Conservation (phyloP, 2,329 filamentous ascomycete species). For the Aspergillus hortae region DNA sequence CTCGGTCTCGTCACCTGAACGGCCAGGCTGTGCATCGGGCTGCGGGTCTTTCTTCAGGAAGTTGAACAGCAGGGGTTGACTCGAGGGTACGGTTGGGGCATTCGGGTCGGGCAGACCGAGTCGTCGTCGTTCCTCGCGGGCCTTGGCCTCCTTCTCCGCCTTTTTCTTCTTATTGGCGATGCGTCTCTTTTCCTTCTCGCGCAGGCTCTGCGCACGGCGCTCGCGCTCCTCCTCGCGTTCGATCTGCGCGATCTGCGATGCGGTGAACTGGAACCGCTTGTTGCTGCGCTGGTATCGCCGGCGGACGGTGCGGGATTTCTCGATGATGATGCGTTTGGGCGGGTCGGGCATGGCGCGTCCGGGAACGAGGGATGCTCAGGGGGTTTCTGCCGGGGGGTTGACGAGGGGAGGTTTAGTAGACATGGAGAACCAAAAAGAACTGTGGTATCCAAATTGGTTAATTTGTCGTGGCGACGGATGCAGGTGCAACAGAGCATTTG, state of each 20-base stretch:
- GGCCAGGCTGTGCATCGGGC: slow-evolving; percentile 2
- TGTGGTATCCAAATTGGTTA: background rate
- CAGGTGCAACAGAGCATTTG: background rate
- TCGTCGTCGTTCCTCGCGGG: slow-evolving; percentile 30
- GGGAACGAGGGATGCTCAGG: background rate
- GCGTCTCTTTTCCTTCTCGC: slow-evolving; percentile 32
- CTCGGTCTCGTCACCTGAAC: slow-evolving; percentile 9
- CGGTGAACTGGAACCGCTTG: slow-evolving; percentile 33
- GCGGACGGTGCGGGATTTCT: slow-evolving; percentile 38
- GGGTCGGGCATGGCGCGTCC: slow-evolving; percentile 26
- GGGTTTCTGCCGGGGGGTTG: background rate
- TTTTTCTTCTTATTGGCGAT: slow-evolving; percentile 34
- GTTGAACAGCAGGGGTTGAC: slow-evolving; percentile 32
- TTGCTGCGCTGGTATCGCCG: slow-evolving; percentile 38
- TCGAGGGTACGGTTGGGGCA: slow-evolving; percentile 28
- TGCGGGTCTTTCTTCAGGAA: slow-evolving; percentile 23
- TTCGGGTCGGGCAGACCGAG: slow-evolving; percentile 30
- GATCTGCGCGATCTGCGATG: slow-evolving; percentile 33
- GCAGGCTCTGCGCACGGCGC: slow-evolving; percentile 36
- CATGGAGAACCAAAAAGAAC: slow-evolving; percentile 1
- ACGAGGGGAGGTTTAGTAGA: background rate
- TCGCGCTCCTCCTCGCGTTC: slow-evolving; percentile 43
- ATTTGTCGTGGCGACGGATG: background rate
- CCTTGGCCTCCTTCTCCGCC: slow-evolving; percentile 31
- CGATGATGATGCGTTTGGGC: slow-evolving; percentile 32